Conservation (phyloP, 2,329 filamentous ascomycete species). For the Clarireedia homoeocarpa region DNA sequence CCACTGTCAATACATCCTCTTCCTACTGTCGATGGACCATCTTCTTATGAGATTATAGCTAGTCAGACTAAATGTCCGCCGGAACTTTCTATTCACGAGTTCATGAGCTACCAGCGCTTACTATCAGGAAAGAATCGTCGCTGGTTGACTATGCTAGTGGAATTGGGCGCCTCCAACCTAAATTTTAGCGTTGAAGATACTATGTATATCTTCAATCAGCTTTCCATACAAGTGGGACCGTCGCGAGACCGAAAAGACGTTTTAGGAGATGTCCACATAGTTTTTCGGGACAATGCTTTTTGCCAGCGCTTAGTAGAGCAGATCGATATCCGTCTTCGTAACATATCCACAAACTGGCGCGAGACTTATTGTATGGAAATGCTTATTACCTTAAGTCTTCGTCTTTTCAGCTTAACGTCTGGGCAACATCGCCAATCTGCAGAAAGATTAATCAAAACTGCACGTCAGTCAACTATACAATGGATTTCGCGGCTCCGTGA, state of each 20-base stretch:
- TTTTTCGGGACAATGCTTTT: conserved; percentile 44
- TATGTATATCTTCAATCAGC: conserved; percentile 41
- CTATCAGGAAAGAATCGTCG: conserved; percentile 36
- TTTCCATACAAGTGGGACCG: conserved; percentile 50
- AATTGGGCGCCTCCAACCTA: conserved; percentile 45
- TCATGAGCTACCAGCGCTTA: conserved; percentile 37
- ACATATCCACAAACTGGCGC: conserved; percentile 48
- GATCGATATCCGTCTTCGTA: conserved; percentile 37
- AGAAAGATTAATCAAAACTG: conserved; percentile 32
- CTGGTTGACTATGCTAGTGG: conserved; percentile 41
- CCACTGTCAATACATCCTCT: conserved; percentile 11
- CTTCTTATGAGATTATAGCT: conserved; percentile 37
- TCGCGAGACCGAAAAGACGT: conserved; percentile 16
- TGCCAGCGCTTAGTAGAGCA: conserved; percentile 40
- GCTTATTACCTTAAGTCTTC: conserved; percentile 43
- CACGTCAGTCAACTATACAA: conserved; percentile 33
- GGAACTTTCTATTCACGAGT: conserved; percentile 41
- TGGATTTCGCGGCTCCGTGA: conserved; percentile 44
- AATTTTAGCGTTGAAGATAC: conserved; percentile 49
- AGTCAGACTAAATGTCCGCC: conserved; percentile 39
- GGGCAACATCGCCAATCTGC: not conserved
- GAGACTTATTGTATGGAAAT: conserved; percentile 51
- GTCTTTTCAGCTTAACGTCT: conserved; percentile 24
- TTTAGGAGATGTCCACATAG: conserved; percentile 39
- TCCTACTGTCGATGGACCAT: conserved; percentile 24